Percentiles rank a stretch among this genome's conserved stretches.
These are phyloP conservation scores for Pseudogymnoascus sp. DNA, from an alignment of 2,329 filamentous ascomycete species.

Conservation along the genomic window DNA sequence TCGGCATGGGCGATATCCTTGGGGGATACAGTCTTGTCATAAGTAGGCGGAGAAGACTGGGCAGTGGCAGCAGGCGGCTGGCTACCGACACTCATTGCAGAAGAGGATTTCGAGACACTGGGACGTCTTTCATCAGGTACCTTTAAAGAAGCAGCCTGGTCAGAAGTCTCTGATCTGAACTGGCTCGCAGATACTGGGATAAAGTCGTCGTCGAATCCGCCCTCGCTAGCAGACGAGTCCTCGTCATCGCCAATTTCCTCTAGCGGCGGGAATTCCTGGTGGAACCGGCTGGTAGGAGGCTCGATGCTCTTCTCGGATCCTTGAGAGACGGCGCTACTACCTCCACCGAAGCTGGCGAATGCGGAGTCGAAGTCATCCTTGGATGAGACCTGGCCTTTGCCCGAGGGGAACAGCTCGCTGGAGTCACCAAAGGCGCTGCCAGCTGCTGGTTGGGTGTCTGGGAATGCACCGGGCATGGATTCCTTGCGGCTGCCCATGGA, in stretches of 20 bases:
- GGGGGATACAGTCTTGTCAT: conserved; percentile 38
- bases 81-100: conserved; percentile 17
- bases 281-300: conserved; percentile 42
- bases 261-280: conserved; percentile 86
- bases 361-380: conserved; percentile 82
- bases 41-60: conserved; percentile 51
- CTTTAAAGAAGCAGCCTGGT: conserved; percentile 17
- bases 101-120: neutral
- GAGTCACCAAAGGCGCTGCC: conserved; percentile 47
- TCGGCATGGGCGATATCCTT: conserved; percentile 42
- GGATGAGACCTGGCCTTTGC: conserved; percentile 28
- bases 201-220: conserved; percentile 91
- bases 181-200: conserved; percentile 47
- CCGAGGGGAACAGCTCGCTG: conserved; percentile 41
- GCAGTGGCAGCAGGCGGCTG: conserved; percentile 45
- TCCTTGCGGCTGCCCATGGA: conserved; percentile 28
- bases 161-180: conserved; percentile 22
- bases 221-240: conserved; percentile 53
- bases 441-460: conserved; percentile 32
- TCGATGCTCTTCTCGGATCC: conserved; percentile 40
- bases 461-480: conserved; percentile 46
- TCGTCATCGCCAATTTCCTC: conserved; percentile 76
- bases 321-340: conserved; percentile 39
- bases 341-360: conserved; percentile 62
- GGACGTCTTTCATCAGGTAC: neutral